Conservation (phyloP, 2,329 filamentous ascomycete genomes). For the Fusarium circinatum region DNA sequence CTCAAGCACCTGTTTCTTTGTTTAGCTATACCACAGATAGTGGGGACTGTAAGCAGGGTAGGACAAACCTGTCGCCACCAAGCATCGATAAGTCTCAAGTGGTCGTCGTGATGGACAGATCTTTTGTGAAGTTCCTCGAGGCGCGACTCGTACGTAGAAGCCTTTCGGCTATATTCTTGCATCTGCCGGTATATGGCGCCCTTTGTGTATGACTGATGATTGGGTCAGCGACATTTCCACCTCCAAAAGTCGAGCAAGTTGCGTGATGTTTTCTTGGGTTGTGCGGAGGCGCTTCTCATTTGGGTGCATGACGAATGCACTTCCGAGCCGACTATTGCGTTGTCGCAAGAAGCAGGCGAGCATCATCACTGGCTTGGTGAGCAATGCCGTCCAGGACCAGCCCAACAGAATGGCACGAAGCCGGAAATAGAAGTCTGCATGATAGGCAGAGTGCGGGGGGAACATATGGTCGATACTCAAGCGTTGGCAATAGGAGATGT, state of each 20-base stretch:
- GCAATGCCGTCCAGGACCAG: slow-evolving; percentile 48
- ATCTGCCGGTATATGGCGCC: slow-evolving; percentile 97
- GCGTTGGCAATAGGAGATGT: slow-evolving; percentile 36
- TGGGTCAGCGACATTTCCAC: slow-evolving; percentile 41
- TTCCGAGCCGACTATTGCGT: slow-evolving; percentile 45
- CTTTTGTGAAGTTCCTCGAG: slow-evolving; percentile 83
- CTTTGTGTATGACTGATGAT: slow-evolving; percentile 65
- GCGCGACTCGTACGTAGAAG: slow-evolving; percentile 80
- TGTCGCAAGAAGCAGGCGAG: slow-evolving; percentile 46
- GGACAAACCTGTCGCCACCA: slow-evolving; percentile 90
- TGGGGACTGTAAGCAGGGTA: neutral
- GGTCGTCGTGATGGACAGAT: slow-evolving; percentile 87
- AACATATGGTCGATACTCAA: slow-evolving; percentile 22
- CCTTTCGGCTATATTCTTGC: slow-evolving; percentile 96
- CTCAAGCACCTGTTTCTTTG: slow-evolving; percentile 63
- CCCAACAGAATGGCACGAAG: slow-evolving; percentile 43
- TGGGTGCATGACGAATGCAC: slow-evolving; percentile 35
- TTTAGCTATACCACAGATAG: slow-evolving; percentile 18
- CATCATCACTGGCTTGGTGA: slow-evolving; percentile 52
- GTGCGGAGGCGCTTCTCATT: slow-evolving; percentile 33
- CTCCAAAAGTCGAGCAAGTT: slow-evolving; percentile 34
- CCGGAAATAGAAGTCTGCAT: slow-evolving; percentile 21
- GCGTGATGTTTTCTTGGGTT: slow-evolving; percentile 29
- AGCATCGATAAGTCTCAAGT: slow-evolving; percentile 86
- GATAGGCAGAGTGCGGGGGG: slow-evolving; percentile 19